Evolutionary conservation across 2,329 filamentous ascomycete genomes (phyloP), one percentile per base, ranked within the genome.

Genomic region (Diaporthe sp.): DNA sequence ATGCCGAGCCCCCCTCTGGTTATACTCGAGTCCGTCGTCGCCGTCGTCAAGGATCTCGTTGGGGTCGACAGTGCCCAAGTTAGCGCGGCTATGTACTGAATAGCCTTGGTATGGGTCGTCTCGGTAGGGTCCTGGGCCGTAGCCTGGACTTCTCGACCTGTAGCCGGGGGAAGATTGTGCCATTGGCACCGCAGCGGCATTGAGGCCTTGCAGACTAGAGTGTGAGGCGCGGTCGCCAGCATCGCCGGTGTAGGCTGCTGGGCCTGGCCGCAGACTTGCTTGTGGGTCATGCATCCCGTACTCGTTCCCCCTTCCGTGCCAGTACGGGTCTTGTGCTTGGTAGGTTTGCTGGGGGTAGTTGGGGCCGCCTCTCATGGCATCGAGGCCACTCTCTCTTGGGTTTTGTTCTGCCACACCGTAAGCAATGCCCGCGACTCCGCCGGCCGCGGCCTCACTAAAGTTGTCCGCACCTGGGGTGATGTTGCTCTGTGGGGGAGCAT

Each of bases 31-130:
- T 1, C 93, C 95, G 81, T 97, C 96, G 79, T 98, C 96, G 37
- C 94, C 95, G 80, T 98, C 96, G 81, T 98, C 96, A 30, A 90
- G 90, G 77, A 98, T 96, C 19, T 92, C 92, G 79, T 94, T 91
- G 3, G 95, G 95, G 81, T 98, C 92, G 74, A 97, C 89, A 2
- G 90, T 85, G 51, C 89, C 89, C 5, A 92, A 83, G 12, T 85
- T 82, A 32, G 87, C 83, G 74, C 88, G 87, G 39, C 83, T 87
- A 83, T 80, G 84, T 51, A 82, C 83, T 59, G 84, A 89, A 79
- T 90, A 90, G 77, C 89, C 88, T 72, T 90, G 89, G 80, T 94
- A 95, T 0, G 92, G 92, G 65, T 92, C 92, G 78, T 93, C 92
- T 39, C 86, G 84, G 80, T 90, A 91, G 76, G 87, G 80, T 27